Base-by-base conservation (phyloP, 169 alveolate species). In the Toxoplasma gondii region DNA sequence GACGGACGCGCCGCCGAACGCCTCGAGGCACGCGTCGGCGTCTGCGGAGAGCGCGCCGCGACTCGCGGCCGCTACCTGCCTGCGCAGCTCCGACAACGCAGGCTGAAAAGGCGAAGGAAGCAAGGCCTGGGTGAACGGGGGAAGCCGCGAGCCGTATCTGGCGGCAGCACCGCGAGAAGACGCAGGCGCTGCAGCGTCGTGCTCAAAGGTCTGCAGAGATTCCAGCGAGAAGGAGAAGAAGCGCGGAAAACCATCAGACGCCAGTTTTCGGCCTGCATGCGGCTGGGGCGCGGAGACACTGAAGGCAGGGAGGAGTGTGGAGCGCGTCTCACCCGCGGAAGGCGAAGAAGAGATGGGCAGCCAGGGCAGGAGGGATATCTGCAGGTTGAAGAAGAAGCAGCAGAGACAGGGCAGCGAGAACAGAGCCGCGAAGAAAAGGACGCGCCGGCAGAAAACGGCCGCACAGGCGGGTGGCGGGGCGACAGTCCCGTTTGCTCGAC, bases 91-190 rank as follows among this genome's bases (percentile, higher is more conserved):
- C 69, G 4, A 2, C 39, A 22, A 39, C 36, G 90, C 9, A 4
- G 64, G 64, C 90, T 82, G 90, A 38, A 82, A 82, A 1, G 90
- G 90, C n/a, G 90, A 82, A 9, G 90, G 44, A 19, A 82, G 54
- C 67, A 82, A 24, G 34, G 44, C 90, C 67, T 82, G 90, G 39
- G 90, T 82, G 90, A 82, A 82, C 34, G 90, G 90, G 12, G 90
- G 90, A 4, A 74, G 84, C n/a, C 70, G 43, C 84, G 43, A 17
- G 22, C 49, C 84, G 43, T 12, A 1, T 1, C n/a, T 7, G 84
- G 10, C 49, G 27, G 31, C 44, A 0, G 44, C 49, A 16, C 39
- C 12, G 38, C 31, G 36, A n/a, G 45, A 16, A 41, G 45, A 34
- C 12, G 39, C 39, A 5, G 43, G n/a, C 41, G 45, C 39, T 44